Conservation (phyloP, 2,329 filamentous ascomycete species). For the Hymenoscyphus infarciens region DNA sequence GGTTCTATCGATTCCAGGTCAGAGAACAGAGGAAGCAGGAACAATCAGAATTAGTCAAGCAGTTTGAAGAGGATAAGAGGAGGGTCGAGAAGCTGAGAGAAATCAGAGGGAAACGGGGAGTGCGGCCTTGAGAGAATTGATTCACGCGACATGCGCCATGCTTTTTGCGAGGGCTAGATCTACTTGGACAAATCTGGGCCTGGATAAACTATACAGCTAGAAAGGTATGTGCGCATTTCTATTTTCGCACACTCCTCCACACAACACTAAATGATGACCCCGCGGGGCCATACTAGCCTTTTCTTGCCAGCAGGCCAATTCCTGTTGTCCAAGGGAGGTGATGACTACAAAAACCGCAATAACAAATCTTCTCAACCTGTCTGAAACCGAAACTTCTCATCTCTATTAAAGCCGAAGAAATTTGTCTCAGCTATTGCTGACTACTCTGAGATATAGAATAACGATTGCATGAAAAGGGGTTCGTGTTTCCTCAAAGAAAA, state of each 20-base stretch:
- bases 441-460: background rate
- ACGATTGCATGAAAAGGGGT: background rate
- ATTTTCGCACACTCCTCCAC: background rate
- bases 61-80: conserved; percentile 73
- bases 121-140: conserved; percentile 46
- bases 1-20: conserved; percentile 83
- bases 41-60: conserved; percentile 63
- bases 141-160: background rate
- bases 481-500: background rate
- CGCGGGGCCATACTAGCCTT: conserved; percentile 51
- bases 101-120: conserved; percentile 52
- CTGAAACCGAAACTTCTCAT: conserved; percentile 41
- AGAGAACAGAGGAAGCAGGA: conserved; percentile 75
- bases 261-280: conserved; percentile 42
- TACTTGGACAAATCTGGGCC: background rate
- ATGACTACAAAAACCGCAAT: conserved; percentile 63
- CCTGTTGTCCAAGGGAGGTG: conserved; percentile 30
- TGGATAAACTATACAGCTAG: background rate
- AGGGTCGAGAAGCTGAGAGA: conserved; percentile 69
- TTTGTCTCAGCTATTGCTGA: background rate
- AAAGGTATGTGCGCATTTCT: background rate
- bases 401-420: background rate
- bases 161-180: background rate
- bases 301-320: conserved; percentile 35
- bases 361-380: conserved; percentile 63